Evolutionary conservation across 2,329 filamentous ascomycete genomes (phyloP).

Genomic region (Epichloe glyceriae): DNA sequence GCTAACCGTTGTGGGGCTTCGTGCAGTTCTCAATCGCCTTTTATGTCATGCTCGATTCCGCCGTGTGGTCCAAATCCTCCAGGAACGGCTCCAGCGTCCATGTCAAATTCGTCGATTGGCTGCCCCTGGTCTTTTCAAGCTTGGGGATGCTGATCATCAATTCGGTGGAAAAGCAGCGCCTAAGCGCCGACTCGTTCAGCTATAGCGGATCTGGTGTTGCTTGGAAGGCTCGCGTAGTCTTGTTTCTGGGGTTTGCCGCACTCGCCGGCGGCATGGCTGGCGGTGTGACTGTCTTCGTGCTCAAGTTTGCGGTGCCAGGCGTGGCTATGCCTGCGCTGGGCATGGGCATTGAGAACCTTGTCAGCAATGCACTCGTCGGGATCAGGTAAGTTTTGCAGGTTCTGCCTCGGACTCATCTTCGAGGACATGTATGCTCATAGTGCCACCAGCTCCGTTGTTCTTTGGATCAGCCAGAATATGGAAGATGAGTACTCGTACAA

Average conservation of each 20-base stretch:
- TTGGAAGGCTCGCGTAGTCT: slow-evolving; percentile 55
- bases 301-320: slow-evolving; percentile 47
- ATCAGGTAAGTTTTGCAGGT: slow-evolving; percentile 32
- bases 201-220: slow-evolving; percentile 51
- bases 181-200: slow-evolving; percentile 49
- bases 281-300: slow-evolving; percentile 53
- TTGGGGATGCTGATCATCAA: slow-evolving; percentile 62
- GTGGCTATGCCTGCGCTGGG: slow-evolving; percentile 46
- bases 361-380: slow-evolving; percentile 51
- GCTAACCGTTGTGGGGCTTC: neutral
- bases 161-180: slow-evolving; percentile 52
- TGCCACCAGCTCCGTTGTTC: slow-evolving; percentile 40
- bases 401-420: neutral
- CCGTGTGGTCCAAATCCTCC: slow-evolving; percentile 51
- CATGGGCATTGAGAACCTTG: slow-evolving; percentile 55
- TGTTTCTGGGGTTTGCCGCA: slow-evolving; percentile 53
- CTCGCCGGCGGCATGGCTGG: slow-evolving; percentile 57
- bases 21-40: slow-evolving; percentile 53
- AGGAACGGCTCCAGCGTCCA: slow-evolving; percentile 47
- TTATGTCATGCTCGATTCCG: slow-evolving; percentile 54
- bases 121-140: slow-evolving; percentile 52
- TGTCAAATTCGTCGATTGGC: slow-evolving; percentile 57
- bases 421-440: slow-evolving; percentile 8
- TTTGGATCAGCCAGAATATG: slow-evolving; percentile 61
- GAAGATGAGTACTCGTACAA: slow-evolving; percentile 61